A percentile compares a stretch with the other conserved stretches of the same genome.
Conservation (phyloP, 2,329 filamentous ascomycete genomes). For the Trichoderma oligosporum region DNA sequence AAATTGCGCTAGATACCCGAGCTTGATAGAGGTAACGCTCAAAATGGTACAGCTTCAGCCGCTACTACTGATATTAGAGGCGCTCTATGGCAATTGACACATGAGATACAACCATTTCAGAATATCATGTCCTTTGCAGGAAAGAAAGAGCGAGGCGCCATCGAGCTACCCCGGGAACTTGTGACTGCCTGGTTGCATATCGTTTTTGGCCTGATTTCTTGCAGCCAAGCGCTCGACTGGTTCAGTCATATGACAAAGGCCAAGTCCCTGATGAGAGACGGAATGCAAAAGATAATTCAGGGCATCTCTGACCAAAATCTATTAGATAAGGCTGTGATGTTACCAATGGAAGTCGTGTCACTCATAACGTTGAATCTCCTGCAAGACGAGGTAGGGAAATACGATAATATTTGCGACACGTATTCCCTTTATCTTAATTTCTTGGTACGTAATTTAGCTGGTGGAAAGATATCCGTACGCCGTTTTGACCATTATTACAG, state of each 20-base stretch:
- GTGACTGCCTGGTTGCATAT: slow-evolving; percentile 42
- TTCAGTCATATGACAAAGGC: slow-evolving; percentile 31
- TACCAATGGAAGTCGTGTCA: slow-evolving; percentile 43
- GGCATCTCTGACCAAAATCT: slow-evolving; percentile 32
- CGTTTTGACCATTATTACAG: slow-evolving; percentile 28
- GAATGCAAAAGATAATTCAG: slow-evolving; percentile 38
- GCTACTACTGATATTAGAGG: slow-evolving; percentile 19
- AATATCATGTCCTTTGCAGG: slow-evolving; percentile 29
- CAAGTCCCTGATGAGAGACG: slow-evolving; percentile 31
- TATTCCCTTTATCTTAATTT: slow-evolving; percentile 42
- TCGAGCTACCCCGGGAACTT: slow-evolving; percentile 37
- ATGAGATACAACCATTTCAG: slow-evolving; percentile 30
- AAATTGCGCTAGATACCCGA: slow-evolving; percentile 18
- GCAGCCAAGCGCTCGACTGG: slow-evolving; percentile 25
- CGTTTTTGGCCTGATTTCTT: slow-evolving; percentile 35
- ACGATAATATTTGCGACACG: slow-evolving; percentile 38
- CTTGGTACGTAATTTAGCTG: slow-evolving; percentile 31
- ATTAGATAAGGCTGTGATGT: slow-evolving; percentile 36
- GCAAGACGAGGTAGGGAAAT: slow-evolving; percentile 37
- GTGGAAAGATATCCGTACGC: no score
- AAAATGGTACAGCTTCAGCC: not conserved
- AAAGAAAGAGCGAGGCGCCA: slow-evolving; percentile 27
- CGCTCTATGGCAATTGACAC: slow-evolving; percentile 25
- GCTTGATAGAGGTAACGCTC: slow-evolving; percentile 5
- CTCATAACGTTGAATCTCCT: slow-evolving; percentile 39